These are phyloP conservation scores for Epichloe bromicola DNA, from an alignment of 2,329 filamentous ascomycete species.

Conservation along the genomic window DNA sequence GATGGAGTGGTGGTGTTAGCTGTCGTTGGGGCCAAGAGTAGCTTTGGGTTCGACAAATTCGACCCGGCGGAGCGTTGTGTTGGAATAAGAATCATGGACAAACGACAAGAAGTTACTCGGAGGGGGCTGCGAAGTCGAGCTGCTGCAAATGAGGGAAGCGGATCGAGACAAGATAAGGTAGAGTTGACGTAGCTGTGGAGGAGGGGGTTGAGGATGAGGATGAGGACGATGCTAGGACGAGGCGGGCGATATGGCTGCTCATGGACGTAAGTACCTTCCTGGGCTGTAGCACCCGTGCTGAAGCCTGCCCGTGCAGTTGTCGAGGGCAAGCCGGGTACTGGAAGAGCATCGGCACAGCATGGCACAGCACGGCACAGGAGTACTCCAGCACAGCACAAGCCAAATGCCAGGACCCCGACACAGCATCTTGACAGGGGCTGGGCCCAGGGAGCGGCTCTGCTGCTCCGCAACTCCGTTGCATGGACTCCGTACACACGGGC, in stretches of 20 bases:
- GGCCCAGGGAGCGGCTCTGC: background rate
- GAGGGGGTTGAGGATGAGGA: background rate
- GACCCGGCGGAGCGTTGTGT: background rate
- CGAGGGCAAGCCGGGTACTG: background rate
- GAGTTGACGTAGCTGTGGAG: background rate
- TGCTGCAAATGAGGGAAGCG: background rate
- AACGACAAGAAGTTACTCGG: background rate
- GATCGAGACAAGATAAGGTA: background rate
- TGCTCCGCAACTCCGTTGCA: background rate
- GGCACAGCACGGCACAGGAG: too few species aligned
- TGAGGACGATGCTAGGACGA: background rate
- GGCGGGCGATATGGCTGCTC: background rate
- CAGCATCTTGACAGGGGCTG: background rate
- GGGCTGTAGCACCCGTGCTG: too few species aligned
- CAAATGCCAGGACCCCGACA: background rate
- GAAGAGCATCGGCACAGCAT: background rate
- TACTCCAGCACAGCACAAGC: background rate
- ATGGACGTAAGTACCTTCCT: background rate
- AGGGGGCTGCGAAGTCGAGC: background rate
- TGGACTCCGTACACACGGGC: background rate
- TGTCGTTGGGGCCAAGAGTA: background rate
- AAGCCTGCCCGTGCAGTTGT: background rate
- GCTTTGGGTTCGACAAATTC: background rate
- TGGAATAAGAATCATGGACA: background rate
- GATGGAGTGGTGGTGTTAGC: background rate